A percentile compares a stretch with the other conserved stretches of the same genome.
phyloP scores from a whole-genome alignment of 371 early-diverging fungal genomes.

The Nematocida ironsii region DNA sequence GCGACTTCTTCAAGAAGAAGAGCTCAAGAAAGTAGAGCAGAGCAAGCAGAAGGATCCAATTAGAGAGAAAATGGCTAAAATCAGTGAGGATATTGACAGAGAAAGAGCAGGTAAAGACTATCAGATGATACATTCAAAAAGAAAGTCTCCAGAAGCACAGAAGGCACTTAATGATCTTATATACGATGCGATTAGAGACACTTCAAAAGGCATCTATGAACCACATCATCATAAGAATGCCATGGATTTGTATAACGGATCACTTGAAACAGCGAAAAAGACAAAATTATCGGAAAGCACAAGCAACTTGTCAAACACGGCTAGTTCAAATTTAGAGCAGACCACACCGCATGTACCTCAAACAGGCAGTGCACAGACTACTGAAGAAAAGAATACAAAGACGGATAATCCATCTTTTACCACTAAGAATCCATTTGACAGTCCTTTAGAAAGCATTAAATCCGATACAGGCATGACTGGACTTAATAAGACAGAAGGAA shows the following conservation, averaged over 20 bases:
- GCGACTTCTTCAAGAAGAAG: neutral
- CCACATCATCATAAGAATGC: neutral
- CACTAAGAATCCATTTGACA: neutral
- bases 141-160: conserved; percentile 3
- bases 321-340: too few relatives aligned
- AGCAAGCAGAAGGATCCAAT: neutral
- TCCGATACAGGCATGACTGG: neutral
- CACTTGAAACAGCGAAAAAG: neutral
- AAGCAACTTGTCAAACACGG: neutral
- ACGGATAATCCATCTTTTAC: neutral
- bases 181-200: neutral
- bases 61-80: neutral
- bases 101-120: neutral
- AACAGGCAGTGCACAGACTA: neutral
- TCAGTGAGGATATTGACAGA: neutral
- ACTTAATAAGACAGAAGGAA: neutral
- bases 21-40: neutral
- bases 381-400: neutral
- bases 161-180: conserved; percentile 2
- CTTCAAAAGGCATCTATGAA: neutral
- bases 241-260: neutral
- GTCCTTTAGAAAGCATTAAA: neutral
- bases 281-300: neutral
- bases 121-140: neutral
- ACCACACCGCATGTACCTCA: too few relatives aligned